Percentiles rank a stretch among this genome's conserved stretches.
Evolutionary conservation across 768 basidiomycete species (phyloP).

Genomic region (Tulasnella sp.): DNA sequence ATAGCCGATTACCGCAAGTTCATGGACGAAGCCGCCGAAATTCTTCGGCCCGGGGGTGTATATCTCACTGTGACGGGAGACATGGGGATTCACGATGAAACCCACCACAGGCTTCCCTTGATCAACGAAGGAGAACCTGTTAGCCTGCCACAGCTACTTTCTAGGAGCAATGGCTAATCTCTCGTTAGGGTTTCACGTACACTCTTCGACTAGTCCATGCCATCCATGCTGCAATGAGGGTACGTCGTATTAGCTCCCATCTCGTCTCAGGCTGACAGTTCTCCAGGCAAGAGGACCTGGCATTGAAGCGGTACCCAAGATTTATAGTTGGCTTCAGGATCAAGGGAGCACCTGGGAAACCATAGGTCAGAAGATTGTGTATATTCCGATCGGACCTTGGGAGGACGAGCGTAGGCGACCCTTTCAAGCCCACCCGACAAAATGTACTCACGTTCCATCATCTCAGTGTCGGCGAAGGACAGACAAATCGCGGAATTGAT

Average conservation of each 20-base stretch:
- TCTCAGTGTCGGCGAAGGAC: not conserved
- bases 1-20: not conserved
- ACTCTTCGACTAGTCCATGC: not conserved
- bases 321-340: not conserved
- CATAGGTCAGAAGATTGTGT: not conserved
- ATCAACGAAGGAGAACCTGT: not conserved
- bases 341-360: not conserved
- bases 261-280: not conserved
- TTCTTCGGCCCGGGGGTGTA: conserved; percentile 4
- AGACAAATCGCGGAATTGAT: not conserved
- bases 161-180: not conserved
- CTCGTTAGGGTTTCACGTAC: not conserved
- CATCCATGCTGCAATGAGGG: not conserved
- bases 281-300: not conserved
- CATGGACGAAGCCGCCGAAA: not conserved
- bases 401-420: not conserved
- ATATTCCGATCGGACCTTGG: conserved; percentile 6
- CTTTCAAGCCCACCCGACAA: not conserved
- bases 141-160: not conserved
- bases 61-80: not conserved
- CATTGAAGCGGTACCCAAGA: not conserved
- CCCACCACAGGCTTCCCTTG: not conserved
- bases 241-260: not conserved
- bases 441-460: not conserved
- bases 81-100: not conserved